Evolutionary conservation across 176 grass and related monocot genomes (phyloP), one percentile per base, ranked within the genome.

Genomic region (Tillandsia fasciculata): DNA sequence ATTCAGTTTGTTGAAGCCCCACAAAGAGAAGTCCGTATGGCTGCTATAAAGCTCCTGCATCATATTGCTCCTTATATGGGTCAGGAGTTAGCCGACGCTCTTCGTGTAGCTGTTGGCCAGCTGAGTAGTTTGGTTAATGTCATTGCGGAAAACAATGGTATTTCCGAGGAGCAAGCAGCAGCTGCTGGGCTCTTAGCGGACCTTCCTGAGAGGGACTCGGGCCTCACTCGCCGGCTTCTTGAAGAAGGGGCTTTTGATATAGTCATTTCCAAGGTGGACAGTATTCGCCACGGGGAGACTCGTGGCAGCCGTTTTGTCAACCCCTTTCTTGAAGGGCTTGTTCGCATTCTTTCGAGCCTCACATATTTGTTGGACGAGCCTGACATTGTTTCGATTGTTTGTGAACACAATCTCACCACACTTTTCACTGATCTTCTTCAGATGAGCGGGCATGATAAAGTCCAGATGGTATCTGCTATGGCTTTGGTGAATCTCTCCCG

Each of bases 1-100:
- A 92, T 96, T 79, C 93, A 96, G 79, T 92, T 92, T 76, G 79
- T 96, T 71, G 93, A 96, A 87, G 93, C 93, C 73, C 93, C 93
- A 70, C 93, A 96, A 79, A 81, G 86, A 72, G 93, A 96, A 69
- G 81, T 96, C 68, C 81, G 93, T 68, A 87, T 85, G 83, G 89
- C 86, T 71, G 83, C 93, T 67, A 87, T 96, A 48, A 96, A 96
- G 70, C 86, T 96, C 50, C 66, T 96, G 65, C 83, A 81, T 33
- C 83, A 92, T 49, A 90, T 96, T 79, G 89, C 89, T 54, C 81
- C 83, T 67, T 79, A 67, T 70, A 96, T 96, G 93, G 88, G 81
- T 77, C 76, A 85, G 83, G 93, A 96, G 83, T 64, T 96, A 22
- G 85, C 83, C 48, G 89, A 96, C 15, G 86, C 93, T 77, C 87